These are phyloP conservation scores for Canariomyces notabilis DNA, from an alignment of 2,329 filamentous ascomycete genomes.

Conservation along the genomic window DNA sequence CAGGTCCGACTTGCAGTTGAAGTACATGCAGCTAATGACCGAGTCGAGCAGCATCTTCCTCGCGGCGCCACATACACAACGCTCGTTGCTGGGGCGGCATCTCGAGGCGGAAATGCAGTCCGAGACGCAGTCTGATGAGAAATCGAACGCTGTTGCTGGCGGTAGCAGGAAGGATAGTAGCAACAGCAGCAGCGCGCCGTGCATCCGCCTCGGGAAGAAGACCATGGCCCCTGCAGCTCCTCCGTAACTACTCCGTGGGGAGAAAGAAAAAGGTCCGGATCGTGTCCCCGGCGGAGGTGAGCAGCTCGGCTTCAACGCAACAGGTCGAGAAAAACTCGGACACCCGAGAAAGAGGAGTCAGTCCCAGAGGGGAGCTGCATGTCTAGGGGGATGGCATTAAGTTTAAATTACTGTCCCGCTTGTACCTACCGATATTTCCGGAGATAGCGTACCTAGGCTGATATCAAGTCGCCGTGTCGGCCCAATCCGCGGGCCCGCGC, in stretches of 20 bases:
- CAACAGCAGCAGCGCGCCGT: constrained; percentile 11
- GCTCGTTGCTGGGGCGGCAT: constrained; percentile 29
- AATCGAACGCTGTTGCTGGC: constrained; percentile 10
- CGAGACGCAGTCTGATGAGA: constrained; percentile 31
- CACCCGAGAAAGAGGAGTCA: neutral
- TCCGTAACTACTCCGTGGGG: neutral
- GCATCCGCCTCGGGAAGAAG: constrained; percentile 4
- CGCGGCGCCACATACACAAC: constrained; percentile 36
- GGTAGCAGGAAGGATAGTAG: constrained; percentile 5
- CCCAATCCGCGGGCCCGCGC: too few species aligned
- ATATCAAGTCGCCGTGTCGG: neutral
- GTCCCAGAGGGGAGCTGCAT: neutral
- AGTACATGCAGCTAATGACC: constrained; percentile 36
- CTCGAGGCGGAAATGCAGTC: constrained; percentile 33
- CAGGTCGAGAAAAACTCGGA: neutral
- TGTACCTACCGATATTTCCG: too few species aligned
- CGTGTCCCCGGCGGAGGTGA: neutral
- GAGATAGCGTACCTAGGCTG: neutral
- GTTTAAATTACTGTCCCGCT: neutral
- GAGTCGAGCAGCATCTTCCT: constrained; percentile 32
- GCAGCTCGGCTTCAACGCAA: neutral
- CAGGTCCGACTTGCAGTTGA: constrained; percentile 32
- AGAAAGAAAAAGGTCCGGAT: neutral
- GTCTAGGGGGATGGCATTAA: neutral
- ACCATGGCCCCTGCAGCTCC: constrained; percentile 1